Conservation (phyloP, 257 asterid species). For the Solanum medicagineum region DNA sequence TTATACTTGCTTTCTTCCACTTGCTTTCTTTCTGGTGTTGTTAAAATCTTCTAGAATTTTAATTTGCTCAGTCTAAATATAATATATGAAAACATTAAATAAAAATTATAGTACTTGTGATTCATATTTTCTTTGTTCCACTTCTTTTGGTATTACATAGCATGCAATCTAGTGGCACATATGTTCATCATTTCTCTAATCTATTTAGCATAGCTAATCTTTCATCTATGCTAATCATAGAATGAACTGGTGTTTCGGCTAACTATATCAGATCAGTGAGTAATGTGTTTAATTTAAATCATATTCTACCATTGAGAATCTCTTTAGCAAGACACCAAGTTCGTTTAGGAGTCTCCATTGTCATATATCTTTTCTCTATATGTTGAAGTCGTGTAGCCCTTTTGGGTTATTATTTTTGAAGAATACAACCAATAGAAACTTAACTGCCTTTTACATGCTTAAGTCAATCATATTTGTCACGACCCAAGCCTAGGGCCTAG, state of each 20-base stretch:
- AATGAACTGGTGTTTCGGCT: neutral
- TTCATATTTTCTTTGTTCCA: neutral
- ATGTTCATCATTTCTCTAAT: no score
- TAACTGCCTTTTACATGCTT: neutral
- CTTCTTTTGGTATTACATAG: neutral
- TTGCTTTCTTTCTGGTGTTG: no score
- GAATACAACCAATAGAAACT: neutral
- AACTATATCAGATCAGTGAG: neutral
- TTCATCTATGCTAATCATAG: neutral
- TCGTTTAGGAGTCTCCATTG: neutral
- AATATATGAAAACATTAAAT: no score
- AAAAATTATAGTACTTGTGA: neutral
- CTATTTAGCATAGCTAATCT: neutral
- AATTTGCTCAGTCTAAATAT: no score
- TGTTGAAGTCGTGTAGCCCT: neutral
- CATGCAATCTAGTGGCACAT: neutral
- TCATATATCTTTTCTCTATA: neutral
- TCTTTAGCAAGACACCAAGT: neutral
- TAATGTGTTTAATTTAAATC: neutral
- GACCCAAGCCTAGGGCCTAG: no score
- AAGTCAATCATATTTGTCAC: no score
- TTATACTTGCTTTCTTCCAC: no score
- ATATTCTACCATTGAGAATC: neutral
- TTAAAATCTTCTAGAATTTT: no score
- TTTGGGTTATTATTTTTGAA: neutral